Evolutionary conservation across 176 grass and related monocot species (phyloP).

Genomic region (Phoenix dactylifera): DNA sequence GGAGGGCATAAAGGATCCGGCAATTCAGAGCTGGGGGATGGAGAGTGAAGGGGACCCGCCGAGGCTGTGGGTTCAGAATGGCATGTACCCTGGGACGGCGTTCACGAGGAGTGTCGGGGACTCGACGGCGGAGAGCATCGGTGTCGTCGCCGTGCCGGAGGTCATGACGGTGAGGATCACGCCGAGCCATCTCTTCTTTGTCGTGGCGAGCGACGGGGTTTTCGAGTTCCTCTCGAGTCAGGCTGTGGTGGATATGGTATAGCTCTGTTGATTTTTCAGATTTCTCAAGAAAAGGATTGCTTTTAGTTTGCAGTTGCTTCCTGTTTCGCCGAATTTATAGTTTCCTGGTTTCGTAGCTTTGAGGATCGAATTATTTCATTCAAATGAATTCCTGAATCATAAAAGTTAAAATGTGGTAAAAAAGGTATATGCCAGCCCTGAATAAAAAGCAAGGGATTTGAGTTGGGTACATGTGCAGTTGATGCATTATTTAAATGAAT

Average conservation of each 20-base stretch:
- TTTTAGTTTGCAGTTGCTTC: no score
- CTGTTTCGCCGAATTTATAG: no score
- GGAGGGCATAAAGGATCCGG: constrained; percentile 39
- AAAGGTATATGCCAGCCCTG: no score
- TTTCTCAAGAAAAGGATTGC: no score
- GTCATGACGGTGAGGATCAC: constrained; percentile 59
- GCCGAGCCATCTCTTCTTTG: constrained; percentile 65
- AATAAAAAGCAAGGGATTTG: no score
- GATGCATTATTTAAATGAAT: no score
- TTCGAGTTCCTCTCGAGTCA: constrained; percentile 96
- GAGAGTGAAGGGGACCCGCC: constrained; percentile 82
- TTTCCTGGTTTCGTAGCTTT: no score
- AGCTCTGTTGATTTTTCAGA: no score
- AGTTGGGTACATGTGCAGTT: no score
- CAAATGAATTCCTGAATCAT: no score
- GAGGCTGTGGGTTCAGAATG: constrained; percentile 80
- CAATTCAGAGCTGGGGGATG: constrained; percentile 38
- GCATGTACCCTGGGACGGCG: constrained; percentile 79
- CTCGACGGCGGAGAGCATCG: constrained; percentile 59
- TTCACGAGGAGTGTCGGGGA: constrained; percentile 96
- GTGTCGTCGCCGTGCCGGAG: constrained; percentile 76
- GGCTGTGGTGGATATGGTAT: constrained; percentile 84
- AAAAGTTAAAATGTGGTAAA: no score
- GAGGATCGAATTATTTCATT: no score
- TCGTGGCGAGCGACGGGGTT: constrained; percentile 82